phyloP scores from a whole-genome alignment of 1,284 basidiomycete genomes.

The Cyathus pygmaeus region DNA sequence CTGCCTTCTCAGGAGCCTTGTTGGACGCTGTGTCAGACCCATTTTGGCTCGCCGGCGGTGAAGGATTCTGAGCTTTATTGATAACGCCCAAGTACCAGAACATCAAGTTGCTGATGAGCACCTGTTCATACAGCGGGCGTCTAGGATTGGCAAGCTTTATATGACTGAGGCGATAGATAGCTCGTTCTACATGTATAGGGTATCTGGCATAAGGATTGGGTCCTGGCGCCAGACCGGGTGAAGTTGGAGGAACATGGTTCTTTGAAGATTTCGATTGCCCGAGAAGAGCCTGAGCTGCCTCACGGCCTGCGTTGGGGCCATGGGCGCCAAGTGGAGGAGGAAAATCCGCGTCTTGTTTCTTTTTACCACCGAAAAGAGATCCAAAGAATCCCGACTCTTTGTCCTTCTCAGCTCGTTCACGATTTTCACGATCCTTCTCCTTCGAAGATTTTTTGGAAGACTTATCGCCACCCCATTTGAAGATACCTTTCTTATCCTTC shows the following conservation, averaged over 20 bases:
- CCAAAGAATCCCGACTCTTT: constrained; percentile 87
- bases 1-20: constrained; percentile 49
- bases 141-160: constrained; percentile 99
- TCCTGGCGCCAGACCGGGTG: constrained; percentile 60
- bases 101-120: constrained; percentile 98
- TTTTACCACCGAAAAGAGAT: constrained; percentile 86
- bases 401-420: constrained; percentile 68
- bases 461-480: constrained; percentile 79
- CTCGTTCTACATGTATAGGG: constrained; percentile 97
- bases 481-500: constrained; percentile 83
- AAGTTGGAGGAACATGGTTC: constrained; percentile 65
- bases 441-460: constrained; percentile 61
- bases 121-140: constrained; percentile 96
- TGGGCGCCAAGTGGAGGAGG: constrained; percentile 52
- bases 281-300: constrained; percentile 84
- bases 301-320: constrained; percentile 72
- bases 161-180: constrained; percentile 96
- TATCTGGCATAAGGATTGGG: constrained; percentile 79
- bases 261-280: constrained; percentile 85
- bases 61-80: constrained; percentile 78
- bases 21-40: constrained; percentile 28
- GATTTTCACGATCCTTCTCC: constrained; percentile 61
- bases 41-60: constrained; percentile 34
- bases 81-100: constrained; percentile 99
- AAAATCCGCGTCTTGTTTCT: constrained; percentile 76